Percentiles rank a stretch among this genome's conserved stretches.
phyloP scores from a whole-genome alignment of 2,329 filamentous ascomycete genomes.

The Fusarium sambucinum region DNA sequence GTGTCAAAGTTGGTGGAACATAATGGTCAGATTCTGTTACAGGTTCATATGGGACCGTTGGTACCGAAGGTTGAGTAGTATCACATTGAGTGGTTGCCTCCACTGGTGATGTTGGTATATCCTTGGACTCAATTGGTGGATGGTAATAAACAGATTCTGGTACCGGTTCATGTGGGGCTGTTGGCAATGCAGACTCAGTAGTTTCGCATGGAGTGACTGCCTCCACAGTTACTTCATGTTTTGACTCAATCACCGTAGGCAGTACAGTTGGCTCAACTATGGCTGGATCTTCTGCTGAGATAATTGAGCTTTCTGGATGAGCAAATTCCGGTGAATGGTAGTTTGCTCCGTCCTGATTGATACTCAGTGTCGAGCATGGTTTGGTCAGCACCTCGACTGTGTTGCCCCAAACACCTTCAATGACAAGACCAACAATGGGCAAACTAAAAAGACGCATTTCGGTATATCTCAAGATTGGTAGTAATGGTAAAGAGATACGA shows the following conservation, averaged over 20 bases:
- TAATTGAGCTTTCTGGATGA: not conserved
- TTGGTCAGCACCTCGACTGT: not conserved
- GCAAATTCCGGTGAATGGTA: not conserved
- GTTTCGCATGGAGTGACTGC: too few relatives aligned
- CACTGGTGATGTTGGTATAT: not conserved
- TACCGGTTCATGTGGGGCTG: too few relatives aligned
- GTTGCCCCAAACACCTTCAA: not conserved
- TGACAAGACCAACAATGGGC: not conserved
- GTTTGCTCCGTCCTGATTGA: not conserved
- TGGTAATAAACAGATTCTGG: too few relatives aligned
- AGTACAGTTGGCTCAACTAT: too few relatives aligned
- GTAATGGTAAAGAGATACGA: too few relatives aligned
- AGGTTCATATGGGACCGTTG: not conserved
- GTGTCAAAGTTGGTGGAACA: not conserved
- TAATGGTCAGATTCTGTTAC: not conserved
- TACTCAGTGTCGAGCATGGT: not conserved
- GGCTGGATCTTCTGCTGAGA: not conserved
- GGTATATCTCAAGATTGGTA: accelerated
- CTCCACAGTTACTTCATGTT: too few relatives aligned
- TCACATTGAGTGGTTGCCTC: not conserved
- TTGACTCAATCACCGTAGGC: too few relatives aligned
- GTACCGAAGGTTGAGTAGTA: not conserved
- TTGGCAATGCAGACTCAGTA: too few relatives aligned
- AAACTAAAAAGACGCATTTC: not conserved
- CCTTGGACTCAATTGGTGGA: accelerated